These are phyloP conservation scores for Dothiorella sarmentorum DNA, from an alignment of 2,329 filamentous ascomycete genomes.

Conservation along the genomic window DNA sequence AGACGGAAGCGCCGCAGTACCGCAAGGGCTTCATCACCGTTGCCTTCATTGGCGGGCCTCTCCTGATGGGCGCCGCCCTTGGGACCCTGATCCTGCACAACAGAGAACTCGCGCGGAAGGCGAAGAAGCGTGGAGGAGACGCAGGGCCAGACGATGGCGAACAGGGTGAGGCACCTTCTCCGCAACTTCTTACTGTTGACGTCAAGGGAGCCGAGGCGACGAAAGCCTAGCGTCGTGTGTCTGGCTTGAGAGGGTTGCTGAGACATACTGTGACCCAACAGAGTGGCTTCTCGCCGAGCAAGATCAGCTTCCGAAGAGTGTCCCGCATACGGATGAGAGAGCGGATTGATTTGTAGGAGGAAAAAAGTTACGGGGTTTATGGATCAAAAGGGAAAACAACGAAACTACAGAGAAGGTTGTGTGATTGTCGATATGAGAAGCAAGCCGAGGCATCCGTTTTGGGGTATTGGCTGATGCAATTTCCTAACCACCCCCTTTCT, in stretches of 20 bases:
- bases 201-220: background rate
- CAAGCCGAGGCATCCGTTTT: no score
- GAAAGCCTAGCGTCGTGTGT: background rate
- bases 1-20: conserved; percentile 60
- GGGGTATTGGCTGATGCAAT: no score
- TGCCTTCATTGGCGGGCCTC: conserved; percentile 45
- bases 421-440: no score
- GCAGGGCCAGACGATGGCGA: background rate
- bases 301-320: background rate
- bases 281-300: conserved; percentile 7
- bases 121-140: background rate
- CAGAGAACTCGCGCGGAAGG: conserved; percentile 32
- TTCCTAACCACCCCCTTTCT: no score
- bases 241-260: background rate
- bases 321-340: background rate
- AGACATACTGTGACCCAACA: background rate
- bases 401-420: background rate
- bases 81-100: conserved; percentile 44
- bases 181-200: conserved; percentile 7
- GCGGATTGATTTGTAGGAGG: background rate
- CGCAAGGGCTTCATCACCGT: conserved; percentile 59
- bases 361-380: background rate
- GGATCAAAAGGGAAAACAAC: background rate
- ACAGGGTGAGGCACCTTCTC: conserved; percentile 11
- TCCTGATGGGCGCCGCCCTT: conserved; percentile 52